Conservation (phyloP, 441 rosid genomes). For the Populus trichocarpa region DNA sequence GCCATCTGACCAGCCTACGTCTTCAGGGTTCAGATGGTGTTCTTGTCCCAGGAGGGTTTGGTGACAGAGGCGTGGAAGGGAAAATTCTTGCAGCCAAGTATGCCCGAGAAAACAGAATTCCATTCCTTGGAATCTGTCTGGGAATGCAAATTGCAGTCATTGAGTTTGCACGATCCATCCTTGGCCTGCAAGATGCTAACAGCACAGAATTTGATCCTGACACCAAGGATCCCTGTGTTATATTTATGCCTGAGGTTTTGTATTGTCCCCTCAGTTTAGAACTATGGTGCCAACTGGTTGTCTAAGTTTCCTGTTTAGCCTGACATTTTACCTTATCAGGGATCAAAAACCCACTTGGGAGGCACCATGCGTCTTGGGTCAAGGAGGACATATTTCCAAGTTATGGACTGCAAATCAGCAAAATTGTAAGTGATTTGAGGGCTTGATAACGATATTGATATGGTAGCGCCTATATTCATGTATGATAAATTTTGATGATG, state of each 20-base stretch:
- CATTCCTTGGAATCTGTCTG: too few relatives aligned
- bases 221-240: constrained; percentile 70
- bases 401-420: constrained; percentile 67
- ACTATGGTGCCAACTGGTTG: neutral
- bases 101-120: too few relatives aligned
- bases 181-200: too few relatives aligned
- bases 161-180: too few relatives aligned
- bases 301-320: neutral
- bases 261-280: neutral
- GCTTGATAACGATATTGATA: neutral
- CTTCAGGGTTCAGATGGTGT: constrained; percentile 18
- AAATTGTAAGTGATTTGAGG: constrained; percentile 52
- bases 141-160: too few relatives aligned
- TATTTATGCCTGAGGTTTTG: constrained; percentile 93
- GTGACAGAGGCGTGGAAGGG: too few relatives aligned
- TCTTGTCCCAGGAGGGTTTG: too few relatives aligned
- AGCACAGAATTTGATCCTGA: neutral
- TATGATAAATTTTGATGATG: neutral
- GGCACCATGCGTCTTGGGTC: constrained; percentile 95
- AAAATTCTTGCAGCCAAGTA: too few relatives aligned
- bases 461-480: neutral
- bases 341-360: constrained; percentile 94
- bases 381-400: constrained; percentile 74
- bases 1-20: constrained; percentile 16
- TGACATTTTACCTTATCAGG: constrained; percentile 29